A percentile compares a stretch with the other conserved stretches of the same genome.
phyloP scores from a whole-genome alignment of 73 alveolate species.

The Tetrahymena malaccensis region DNA sequence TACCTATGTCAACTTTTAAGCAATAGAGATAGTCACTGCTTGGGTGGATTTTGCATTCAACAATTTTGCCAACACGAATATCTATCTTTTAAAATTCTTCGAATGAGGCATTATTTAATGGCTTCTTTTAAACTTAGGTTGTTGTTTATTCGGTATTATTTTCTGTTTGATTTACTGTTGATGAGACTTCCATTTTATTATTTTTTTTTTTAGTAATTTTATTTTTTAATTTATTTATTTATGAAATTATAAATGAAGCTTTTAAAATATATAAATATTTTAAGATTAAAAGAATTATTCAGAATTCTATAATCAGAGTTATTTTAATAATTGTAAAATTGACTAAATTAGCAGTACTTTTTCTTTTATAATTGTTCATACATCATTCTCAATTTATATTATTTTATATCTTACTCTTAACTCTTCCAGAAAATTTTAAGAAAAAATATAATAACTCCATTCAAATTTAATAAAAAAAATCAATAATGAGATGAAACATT shows the following conservation, averaged over 20 bases:
- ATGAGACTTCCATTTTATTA: background rate
- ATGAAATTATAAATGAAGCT: background rate
- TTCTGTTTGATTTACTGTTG: background rate
- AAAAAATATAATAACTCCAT: background rate
- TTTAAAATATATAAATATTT: no score
- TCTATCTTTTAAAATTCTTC: background rate
- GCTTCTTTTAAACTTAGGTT: background rate
- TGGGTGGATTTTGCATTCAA: slow-evolving; percentile 42
- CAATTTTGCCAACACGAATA: background rate
- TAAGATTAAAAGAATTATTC: background rate
- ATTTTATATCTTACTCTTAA: background rate
- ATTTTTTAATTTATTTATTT: background rate
- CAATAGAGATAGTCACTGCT: slow-evolving; percentile 79
- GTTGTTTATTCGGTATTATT: background rate
- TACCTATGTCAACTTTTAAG: slow-evolving; percentile 92
- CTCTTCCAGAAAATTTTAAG: background rate
- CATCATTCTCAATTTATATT: background rate
- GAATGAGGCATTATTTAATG: background rate
- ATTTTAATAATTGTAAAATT: no score
- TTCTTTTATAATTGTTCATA: background rate
- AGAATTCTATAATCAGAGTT: background rate
- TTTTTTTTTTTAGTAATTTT: background rate
- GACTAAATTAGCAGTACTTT: background rate
- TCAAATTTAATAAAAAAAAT: no score
- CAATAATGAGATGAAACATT: no score